A percentile compares a stretch with the other conserved stretches of the same genome.
These are phyloP conservation scores for Tuber borchii DNA, from an alignment of 495 filamentous ascomycete genomes.

Conservation along the genomic window DNA sequence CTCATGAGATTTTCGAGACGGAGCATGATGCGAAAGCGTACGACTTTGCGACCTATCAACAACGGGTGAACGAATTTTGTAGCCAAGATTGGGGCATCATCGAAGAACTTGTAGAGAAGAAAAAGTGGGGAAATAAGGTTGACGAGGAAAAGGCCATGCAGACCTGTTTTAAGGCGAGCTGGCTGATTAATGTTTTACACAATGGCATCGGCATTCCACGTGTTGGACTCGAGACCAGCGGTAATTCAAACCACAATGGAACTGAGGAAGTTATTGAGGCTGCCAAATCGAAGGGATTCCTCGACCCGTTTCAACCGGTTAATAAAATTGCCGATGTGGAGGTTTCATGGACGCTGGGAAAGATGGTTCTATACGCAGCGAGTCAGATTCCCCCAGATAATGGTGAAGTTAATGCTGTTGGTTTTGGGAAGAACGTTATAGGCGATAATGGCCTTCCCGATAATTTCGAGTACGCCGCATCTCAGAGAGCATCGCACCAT, in stretches of 20 bases:
- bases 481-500: constrained; percentile 5
- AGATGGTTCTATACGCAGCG: constrained; percentile 94
- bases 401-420: constrained; percentile 58
- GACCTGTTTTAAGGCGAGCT: constrained; percentile 95
- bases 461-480: constrained; percentile 84
- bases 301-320: constrained; percentile 85
- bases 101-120: constrained; percentile 53
- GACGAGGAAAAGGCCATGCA: constrained; percentile 67
- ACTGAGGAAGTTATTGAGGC: constrained; percentile 61
- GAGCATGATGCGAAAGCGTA: constrained; percentile 76
- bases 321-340: constrained; percentile 88
- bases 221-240: constrained; percentile 65
- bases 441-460: constrained; percentile 49
- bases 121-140: constrained; percentile 73
- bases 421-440: constrained; percentile 72
- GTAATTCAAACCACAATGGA: constrained; percentile 55
- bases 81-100: constrained; percentile 74
- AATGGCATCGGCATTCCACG: constrained; percentile 91
- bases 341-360: constrained; percentile 97
- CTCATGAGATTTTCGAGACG: constrained; percentile 84
- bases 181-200: constrained; percentile 93
- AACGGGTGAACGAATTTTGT: constrained; percentile 78
- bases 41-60: constrained; percentile 85
- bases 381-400: constrained; percentile 68
- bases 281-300: constrained; percentile 69